Conservation (phyloP, 2,329 filamentous ascomycete species). For the Zymoseptoria ardabiliae region DNA sequence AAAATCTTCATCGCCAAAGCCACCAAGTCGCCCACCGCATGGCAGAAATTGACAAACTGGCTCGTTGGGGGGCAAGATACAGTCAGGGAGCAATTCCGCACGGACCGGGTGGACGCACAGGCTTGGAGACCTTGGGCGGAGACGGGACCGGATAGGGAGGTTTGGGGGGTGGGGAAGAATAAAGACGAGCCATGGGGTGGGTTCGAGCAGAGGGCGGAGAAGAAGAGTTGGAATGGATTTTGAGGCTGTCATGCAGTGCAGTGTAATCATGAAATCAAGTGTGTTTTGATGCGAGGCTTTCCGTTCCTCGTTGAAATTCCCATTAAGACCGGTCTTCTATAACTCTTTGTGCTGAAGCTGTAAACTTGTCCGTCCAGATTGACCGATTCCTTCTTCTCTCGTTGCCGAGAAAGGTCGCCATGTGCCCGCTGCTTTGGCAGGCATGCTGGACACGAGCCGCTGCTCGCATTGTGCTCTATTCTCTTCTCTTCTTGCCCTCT, state of each 20-base stretch:
- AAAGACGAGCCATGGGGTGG: background rate
- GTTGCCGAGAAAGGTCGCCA: too few relatives aligned
- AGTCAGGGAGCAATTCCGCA: background rate
- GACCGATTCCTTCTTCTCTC: too few relatives aligned
- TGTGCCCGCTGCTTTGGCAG: too few relatives aligned
- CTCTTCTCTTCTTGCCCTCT: conserved; percentile 97
- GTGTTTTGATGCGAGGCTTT: too few relatives aligned
- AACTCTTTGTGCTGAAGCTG: background rate
- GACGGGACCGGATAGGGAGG: background rate
- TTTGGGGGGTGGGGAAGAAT: background rate
- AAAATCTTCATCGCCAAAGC: conserved; percentile 29
- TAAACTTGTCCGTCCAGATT: background rate
- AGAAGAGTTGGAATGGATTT: conserved; percentile 1
- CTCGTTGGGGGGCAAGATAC: background rate
- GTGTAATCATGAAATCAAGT: too few relatives aligned
- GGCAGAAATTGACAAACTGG: background rate
- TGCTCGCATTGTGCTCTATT: conserved; percentile 41
- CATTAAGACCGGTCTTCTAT: background rate
- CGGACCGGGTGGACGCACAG: background rate
- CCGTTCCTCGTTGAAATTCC: too few relatives aligned
- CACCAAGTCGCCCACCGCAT: conserved; percentile 17
- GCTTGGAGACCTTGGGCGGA: background rate
- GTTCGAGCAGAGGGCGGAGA: background rate
- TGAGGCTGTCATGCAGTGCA: background rate
- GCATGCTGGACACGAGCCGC: too few relatives aligned